phyloP scores from a whole-genome alignment of 768 basidiomycete species.

The Piloderma croceum region DNA sequence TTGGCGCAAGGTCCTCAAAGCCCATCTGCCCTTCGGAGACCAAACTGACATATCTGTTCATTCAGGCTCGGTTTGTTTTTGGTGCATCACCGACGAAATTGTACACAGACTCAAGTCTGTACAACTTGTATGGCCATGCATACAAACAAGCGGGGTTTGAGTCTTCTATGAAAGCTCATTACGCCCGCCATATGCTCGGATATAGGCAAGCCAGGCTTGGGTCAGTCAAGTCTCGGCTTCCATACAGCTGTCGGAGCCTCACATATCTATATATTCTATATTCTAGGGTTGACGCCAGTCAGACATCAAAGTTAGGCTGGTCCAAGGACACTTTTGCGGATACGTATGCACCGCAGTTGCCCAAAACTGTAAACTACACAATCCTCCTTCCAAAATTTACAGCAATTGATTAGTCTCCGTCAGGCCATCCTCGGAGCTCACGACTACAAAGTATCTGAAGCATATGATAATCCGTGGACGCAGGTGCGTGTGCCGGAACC shows the following conservation, averaged over 20 bases:
- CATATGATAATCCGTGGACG: slow-evolving; percentile 21
- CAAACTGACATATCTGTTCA: too few species aligned
- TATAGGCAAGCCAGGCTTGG: slow-evolving; percentile 20
- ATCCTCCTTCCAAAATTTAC: too few species aligned
- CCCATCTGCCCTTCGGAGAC: too few species aligned
- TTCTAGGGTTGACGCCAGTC: slow-evolving; percentile 15
- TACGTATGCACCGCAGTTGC: slow-evolving; percentile 19
- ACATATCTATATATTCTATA: slow-evolving; percentile 12
- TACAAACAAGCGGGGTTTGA: slow-evolving; percentile 15
- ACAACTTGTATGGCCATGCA: slow-evolving; percentile 18
- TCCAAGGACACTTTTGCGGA: slow-evolving; percentile 17
- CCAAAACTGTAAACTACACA: slow-evolving; percentile 15
- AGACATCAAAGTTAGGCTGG: slow-evolving; percentile 25
- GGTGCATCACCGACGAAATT: slow-evolving; percentile 11
- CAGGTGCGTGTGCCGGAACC: slow-evolving; percentile 20
- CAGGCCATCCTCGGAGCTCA: slow-evolving; percentile 24
- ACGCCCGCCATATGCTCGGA: slow-evolving; percentile 19
- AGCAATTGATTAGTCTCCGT: too few species aligned
- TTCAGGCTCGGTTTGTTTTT: slow-evolving; percentile 8
- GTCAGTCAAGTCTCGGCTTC: too few species aligned
- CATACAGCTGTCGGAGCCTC: too few species aligned
- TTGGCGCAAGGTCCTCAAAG: slow-evolving; percentile 26
- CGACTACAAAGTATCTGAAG: slow-evolving; percentile 18
- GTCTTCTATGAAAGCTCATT: slow-evolving; percentile 18
- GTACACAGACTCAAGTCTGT: slow-evolving; percentile 19